Percentiles rank a stretch among this genome's conserved stretches.
Conservation (phyloP, 345 rosid species). For the Euphorbia tirucalli region DNA sequence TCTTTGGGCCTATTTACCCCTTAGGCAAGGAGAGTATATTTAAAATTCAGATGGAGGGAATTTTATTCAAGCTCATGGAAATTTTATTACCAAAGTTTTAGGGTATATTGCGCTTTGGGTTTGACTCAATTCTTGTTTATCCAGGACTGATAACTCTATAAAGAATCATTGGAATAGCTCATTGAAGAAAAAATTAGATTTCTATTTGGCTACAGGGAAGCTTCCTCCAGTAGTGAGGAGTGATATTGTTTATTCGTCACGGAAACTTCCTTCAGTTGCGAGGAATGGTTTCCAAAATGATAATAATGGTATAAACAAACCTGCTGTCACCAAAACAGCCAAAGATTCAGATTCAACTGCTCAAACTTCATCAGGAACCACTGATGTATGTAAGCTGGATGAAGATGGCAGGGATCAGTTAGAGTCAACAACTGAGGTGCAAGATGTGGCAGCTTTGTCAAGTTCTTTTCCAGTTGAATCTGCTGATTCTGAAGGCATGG, state of each 20-base stretch:
- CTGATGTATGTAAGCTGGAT: slow-evolving; percentile 41
- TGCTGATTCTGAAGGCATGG: slow-evolving; percentile 50
- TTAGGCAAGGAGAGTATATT: too few relatives aligned
- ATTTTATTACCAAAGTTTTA: neutral
- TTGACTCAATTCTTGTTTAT: slow-evolving; percentile 15
- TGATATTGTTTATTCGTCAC: slow-evolving; percentile 39
- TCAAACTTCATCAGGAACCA: slow-evolving; percentile 48
- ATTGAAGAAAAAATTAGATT: slow-evolving; percentile 84
- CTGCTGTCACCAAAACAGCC: slow-evolving; percentile 31
- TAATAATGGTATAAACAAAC: slow-evolving; percentile 29
- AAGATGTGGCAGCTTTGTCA: slow-evolving; percentile 46
- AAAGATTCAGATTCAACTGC: slow-evolving; percentile 51
- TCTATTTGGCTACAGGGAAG: slow-evolving; percentile 63
- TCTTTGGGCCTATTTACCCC: neutral
- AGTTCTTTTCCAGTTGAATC: slow-evolving; percentile 40
- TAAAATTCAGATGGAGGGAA: neutral
- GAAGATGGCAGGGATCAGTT: slow-evolving; percentile 46
- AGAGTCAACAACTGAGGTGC: slow-evolving; percentile 40
- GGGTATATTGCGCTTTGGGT: neutral
- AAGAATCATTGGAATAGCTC: slow-evolving; percentile 99
- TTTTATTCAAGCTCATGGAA: neutral
- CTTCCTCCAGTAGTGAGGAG: slow-evolving; percentile 61
- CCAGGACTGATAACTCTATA: slow-evolving; percentile 92
- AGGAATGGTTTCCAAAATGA: slow-evolving; percentile 50
- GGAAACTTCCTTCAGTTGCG: slow-evolving; percentile 57